phyloP scores from a whole-genome alignment of 192 early-diverging fungal genomes.

The Podila epigama region DNA sequence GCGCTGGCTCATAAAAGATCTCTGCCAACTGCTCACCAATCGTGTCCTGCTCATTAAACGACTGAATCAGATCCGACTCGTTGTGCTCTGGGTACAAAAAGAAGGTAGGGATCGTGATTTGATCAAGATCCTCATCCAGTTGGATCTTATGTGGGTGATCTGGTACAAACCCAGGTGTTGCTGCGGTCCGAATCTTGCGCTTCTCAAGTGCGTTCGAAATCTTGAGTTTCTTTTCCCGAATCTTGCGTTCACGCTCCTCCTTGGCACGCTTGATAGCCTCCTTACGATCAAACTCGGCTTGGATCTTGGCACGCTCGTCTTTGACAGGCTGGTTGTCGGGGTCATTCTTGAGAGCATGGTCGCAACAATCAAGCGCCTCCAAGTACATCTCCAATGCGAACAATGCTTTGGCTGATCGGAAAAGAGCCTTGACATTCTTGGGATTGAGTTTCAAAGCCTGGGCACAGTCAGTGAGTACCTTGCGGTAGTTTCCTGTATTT shows the following conservation, averaged over 20 bases:
- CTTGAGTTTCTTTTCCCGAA: slow-evolving; percentile 52
- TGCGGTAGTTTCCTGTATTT: slow-evolving; percentile 83
- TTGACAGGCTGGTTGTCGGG: slow-evolving; percentile 58
- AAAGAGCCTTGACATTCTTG: slow-evolving; percentile 92
- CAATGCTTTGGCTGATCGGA: slow-evolving; percentile 87
- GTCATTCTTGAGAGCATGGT: slow-evolving; percentile 73
- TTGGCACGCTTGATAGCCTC: slow-evolving; percentile 46
- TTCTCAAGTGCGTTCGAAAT: slow-evolving; percentile 41
- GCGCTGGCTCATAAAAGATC: slow-evolving; percentile 82
- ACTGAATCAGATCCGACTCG: slow-evolving; percentile 87
- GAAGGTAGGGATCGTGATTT: slow-evolving; percentile 83
- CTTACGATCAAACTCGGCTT: slow-evolving; percentile 36
- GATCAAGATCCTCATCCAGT: slow-evolving; percentile 61
- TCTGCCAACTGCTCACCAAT: slow-evolving; percentile 84
- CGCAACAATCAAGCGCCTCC: slow-evolving; percentile 89
- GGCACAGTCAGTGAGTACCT: slow-evolving; percentile 89
- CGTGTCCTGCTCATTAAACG: slow-evolving; percentile 83
- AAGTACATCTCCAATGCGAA: slow-evolving; percentile 77
- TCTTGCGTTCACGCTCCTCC: slow-evolving; percentile 54
- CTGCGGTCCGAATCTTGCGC: slow-evolving; percentile 54
- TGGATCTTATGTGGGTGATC: slow-evolving; percentile 61
- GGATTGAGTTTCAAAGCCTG: slow-evolving; percentile 81
- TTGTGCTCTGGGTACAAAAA: slow-evolving; percentile 96
- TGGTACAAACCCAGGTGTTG: slow-evolving; percentile 35
- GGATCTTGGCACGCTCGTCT: slow-evolving; percentile 42